Percentiles rank a stretch among this genome's conserved stretches.
Evolutionary conservation across 257 asterid genomes (phyloP).

Genomic region (Solanum acaule): DNA sequence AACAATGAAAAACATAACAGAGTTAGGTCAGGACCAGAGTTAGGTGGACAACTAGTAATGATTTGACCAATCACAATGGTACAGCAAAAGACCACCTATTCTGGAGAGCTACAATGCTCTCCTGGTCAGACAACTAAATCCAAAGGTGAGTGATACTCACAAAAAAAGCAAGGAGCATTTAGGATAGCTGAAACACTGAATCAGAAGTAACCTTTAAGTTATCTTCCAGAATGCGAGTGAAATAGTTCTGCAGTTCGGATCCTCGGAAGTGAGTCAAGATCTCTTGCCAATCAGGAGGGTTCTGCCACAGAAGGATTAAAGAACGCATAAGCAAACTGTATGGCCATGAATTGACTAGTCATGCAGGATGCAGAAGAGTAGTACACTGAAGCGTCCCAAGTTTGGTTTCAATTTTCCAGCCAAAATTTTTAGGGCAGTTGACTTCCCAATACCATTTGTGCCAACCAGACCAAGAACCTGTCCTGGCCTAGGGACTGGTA

Average conservation of each 20-base stretch:
- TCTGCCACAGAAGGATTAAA: conserved; percentile 37
- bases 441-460: conserved; percentile 93
- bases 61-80: background rate
- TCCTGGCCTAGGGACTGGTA: conserved; percentile 97
- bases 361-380: background rate
- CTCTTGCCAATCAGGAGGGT: conserved; percentile 99
- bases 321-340: conserved; percentile 11
- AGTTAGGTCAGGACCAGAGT: background rate
- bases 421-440: conserved; percentile 88
- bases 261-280: conserved; percentile 95
- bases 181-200: background rate
- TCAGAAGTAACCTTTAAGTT: conserved; percentile 62
- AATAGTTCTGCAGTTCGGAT: conserved; percentile 93
- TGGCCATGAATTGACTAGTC: background rate
- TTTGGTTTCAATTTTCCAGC: conserved; percentile 98
- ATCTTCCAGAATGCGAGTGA: conserved; percentile 96
- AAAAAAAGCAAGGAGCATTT: background rate
- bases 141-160: background rate
- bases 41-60: background rate
- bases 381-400: conserved; percentile 84
- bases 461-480: conserved; percentile 99
- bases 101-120: background rate
- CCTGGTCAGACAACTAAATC: background rate
- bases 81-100: background rate
- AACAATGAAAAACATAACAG: background rate